phyloP scores from a whole-genome alignment of 352 stramenopile genomes.

The Globisporangium carolinianum region DNA sequence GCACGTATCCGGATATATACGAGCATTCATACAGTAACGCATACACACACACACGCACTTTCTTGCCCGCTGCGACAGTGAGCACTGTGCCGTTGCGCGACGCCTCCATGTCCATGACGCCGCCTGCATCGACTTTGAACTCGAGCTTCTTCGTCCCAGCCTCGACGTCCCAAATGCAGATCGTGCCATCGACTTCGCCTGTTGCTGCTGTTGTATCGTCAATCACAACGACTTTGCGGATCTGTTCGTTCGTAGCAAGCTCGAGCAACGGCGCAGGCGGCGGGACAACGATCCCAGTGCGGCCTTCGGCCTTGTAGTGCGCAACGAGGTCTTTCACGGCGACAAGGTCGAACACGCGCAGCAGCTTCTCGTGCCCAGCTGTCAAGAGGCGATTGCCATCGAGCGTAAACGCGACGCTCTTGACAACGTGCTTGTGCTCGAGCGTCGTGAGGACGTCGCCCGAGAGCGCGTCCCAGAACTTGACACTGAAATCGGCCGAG shows the following conservation, averaged over 20 bases:
- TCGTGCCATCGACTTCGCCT: slow-evolving; percentile 66
- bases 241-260: slow-evolving; percentile 58
- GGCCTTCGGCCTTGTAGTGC: slow-evolving; percentile 45
- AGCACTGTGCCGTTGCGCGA: slow-evolving; percentile 64
- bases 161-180: slow-evolving; percentile 70
- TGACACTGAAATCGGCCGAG: slow-evolving; percentile 93
- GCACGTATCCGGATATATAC: not conserved
- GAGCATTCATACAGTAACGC: not conserved
- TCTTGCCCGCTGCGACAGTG: slow-evolving; percentile 90
- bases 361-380: slow-evolving; percentile 91
- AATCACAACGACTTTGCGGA: slow-evolving; percentile 76
- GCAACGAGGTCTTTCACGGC: slow-evolving; percentile 55
- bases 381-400: slow-evolving; percentile 87
- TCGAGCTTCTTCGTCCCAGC: slow-evolving; percentile 27
- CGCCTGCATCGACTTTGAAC: slow-evolving; percentile 63
- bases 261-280: slow-evolving; percentile 35
- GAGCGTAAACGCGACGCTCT: slow-evolving; percentile 90
- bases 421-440: slow-evolving; percentile 96
- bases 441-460: slow-evolving; percentile 91
- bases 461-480: slow-evolving; percentile 96
- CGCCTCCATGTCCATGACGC: slow-evolving; percentile 82
- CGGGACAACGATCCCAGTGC: slow-evolving; percentile 56
- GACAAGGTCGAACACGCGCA: slow-evolving; percentile 89
- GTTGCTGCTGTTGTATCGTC: slow-evolving; percentile 43
- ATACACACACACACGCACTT: slow-evolving; percentile 20